These are phyloP conservation scores for Colletotrichum neosansevieriae DNA, from an alignment of 2,329 filamentous ascomycete species.

Conservation along the genomic window DNA sequence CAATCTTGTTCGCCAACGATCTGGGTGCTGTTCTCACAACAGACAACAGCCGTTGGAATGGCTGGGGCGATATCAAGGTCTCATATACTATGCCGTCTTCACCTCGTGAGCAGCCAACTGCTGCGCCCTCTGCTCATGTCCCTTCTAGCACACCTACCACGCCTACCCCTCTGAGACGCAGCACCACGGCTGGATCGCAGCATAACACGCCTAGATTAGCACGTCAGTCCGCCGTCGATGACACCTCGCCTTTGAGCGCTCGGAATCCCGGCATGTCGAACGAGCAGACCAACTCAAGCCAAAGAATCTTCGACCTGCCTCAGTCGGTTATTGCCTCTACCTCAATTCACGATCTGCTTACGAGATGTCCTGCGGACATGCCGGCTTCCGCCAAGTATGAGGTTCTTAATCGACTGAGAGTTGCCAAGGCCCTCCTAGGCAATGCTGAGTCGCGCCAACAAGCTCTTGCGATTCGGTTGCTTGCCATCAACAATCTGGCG, in stretches of 20 bases:
- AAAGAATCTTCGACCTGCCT: constrained; percentile 75
- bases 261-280: constrained; percentile 55
- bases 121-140: constrained; percentile 25
- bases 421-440: constrained; percentile 81
- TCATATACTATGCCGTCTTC: constrained; percentile 65
- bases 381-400: constrained; percentile 84
- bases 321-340: constrained; percentile 64
- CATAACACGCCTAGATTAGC: constrained; percentile 57
- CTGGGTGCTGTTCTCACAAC: constrained; percentile 79
- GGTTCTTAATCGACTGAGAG: constrained; percentile 83
- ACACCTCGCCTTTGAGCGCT: constrained; percentile 62
- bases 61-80: constrained; percentile 85
- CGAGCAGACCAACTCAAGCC: constrained; percentile 54
- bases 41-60: constrained; percentile 71
- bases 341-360: constrained; percentile 68
- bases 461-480: constrained; percentile 82
- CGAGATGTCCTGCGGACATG: constrained; percentile 70
- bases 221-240: constrained; percentile 50
- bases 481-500: constrained; percentile 90
- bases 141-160: constrained; percentile 70
- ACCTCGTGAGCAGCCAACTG: constrained; percentile 36
- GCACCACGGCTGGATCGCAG: constrained; percentile 65
- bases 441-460: constrained; percentile 77
- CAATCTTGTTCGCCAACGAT: constrained; percentile 83
- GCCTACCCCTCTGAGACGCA: constrained; percentile 81